Conservation (phyloP, 2,329 filamentous ascomycete species). For the Aspergillus tamarii region DNA sequence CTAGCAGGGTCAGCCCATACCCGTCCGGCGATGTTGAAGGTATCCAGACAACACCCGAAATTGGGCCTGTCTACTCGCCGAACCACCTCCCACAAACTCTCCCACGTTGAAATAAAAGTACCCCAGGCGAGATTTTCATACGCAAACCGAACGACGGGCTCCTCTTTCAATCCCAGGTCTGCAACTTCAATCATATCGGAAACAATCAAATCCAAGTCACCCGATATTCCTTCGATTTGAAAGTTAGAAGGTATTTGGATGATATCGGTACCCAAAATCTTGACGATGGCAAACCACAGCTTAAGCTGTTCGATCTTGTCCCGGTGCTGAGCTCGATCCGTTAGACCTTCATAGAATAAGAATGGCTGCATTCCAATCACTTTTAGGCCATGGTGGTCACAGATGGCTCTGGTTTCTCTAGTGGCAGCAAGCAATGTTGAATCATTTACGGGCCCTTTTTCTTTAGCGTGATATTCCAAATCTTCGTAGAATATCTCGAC, state of each 20-base stretch:
- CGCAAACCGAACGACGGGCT: slow-evolving; percentile 65
- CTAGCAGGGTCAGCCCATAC: slow-evolving; percentile 70
- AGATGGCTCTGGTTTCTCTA: slow-evolving; percentile 56
- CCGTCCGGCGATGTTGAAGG: slow-evolving; percentile 73
- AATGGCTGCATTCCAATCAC: slow-evolving; percentile 70
- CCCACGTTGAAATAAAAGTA: slow-evolving; percentile 70
- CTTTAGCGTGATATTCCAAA: slow-evolving; percentile 62
- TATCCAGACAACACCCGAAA: slow-evolving; percentile 75
- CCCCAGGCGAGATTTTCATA: slow-evolving; percentile 75
- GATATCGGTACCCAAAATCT: slow-evolving; percentile 67
- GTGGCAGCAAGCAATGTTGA: slow-evolving; percentile 62
- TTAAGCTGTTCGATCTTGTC: slow-evolving; percentile 60
- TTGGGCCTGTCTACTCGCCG: slow-evolving; percentile 66
- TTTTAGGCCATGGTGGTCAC: slow-evolving; percentile 25
- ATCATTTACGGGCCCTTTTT: slow-evolving; percentile 47
- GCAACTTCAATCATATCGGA: slow-evolving; percentile 41
- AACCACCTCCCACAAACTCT: slow-evolving; percentile 70
- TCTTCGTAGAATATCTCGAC: slow-evolving; percentile 82
- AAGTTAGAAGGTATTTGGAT: slow-evolving; percentile 75
- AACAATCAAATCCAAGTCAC: slow-evolving; percentile 56
- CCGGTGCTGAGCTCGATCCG: slow-evolving; percentile 62
- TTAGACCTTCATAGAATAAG: slow-evolving; percentile 72
- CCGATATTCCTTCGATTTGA: slow-evolving; percentile 50
- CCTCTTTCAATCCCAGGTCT: slow-evolving; percentile 62
- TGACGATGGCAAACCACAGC: slow-evolving; percentile 69